A percentile compares a stretch with the other conserved stretches of the same genome.
phyloP scores from a whole-genome alignment of 768 basidiomycete genomes.

The Boletus rex-veris region DNA sequence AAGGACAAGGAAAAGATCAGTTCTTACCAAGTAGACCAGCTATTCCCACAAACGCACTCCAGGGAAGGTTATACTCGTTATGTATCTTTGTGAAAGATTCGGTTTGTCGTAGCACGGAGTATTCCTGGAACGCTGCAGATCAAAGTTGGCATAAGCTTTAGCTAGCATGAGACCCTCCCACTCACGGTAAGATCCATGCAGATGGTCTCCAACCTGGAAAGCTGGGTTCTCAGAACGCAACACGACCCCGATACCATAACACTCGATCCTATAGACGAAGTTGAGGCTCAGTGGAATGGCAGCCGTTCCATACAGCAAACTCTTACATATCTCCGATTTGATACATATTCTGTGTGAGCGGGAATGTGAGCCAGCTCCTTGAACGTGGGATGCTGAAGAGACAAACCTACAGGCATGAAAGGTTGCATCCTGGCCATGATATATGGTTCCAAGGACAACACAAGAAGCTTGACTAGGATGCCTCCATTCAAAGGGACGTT shows the following conservation, averaged over 20 bases:
- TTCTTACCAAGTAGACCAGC: conserved; percentile 25
- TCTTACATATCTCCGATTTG: conserved; percentile 5
- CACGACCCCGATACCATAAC: conserved; percentile 39
- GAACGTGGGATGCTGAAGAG: conserved; percentile 16
- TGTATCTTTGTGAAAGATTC: conserved; percentile 10
- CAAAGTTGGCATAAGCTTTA: conserved; percentile 12
- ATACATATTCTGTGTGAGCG: conserved; percentile 7
- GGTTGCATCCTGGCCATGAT: conserved; percentile 37
- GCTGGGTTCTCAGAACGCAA: conserved; percentile 14
- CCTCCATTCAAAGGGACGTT: conserved; percentile 43
- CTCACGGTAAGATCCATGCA: conserved; percentile 26
- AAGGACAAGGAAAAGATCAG: conserved; percentile 1
- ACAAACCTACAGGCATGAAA: conserved; percentile 33
- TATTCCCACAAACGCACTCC: conserved; percentile 28
- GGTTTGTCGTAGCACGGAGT: neutral
- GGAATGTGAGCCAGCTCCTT: neutral
- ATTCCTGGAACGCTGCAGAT: conserved; percentile 29
- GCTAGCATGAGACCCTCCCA: conserved; percentile 1
- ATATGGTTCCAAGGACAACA: conserved; percentile 46
- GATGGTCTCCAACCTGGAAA: conserved; percentile 13
- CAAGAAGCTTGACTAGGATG: conserved; percentile 48
- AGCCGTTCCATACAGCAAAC: neutral
- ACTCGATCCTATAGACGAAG: conserved; percentile 8
- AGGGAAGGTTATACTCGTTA: conserved; percentile 29
- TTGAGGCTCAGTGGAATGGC: neutral